Conservation (phyloP, 2,329 filamentous ascomycete species). For the Aspergillus niger region DNA sequence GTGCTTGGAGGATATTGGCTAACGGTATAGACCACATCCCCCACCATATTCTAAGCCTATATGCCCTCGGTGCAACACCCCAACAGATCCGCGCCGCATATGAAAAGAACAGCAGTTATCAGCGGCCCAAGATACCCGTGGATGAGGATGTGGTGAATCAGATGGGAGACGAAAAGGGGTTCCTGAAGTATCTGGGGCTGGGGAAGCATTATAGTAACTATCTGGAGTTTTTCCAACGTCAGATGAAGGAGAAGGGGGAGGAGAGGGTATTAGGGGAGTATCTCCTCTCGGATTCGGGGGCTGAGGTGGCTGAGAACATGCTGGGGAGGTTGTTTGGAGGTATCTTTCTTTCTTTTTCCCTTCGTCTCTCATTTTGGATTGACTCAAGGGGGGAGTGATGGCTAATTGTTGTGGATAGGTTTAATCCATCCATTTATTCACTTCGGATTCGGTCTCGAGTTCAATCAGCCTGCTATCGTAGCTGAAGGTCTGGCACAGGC, state of each 20-base stretch:
- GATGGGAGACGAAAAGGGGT: conserved; percentile 59
- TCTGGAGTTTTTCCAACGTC: conserved; percentile 71
- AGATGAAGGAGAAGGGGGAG: conserved; percentile 68
- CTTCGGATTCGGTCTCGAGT: conserved; percentile 82
- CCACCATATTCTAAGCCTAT: conserved; percentile 76
- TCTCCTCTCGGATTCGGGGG: conserved; percentile 61
- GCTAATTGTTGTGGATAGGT: conserved; percentile 42
- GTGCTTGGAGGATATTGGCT: background rate
- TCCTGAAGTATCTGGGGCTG: conserved; percentile 64
- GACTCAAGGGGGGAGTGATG: background rate
- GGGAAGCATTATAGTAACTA: conserved; percentile 71
- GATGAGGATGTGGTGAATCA: conserved; percentile 56
- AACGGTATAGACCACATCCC: conserved; percentile 66
- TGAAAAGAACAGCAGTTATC: conserved; percentile 66
- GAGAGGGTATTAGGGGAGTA: conserved; percentile 65
- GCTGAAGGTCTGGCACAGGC: conserved; percentile 78
- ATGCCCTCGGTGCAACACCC: conserved; percentile 69
- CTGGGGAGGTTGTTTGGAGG: conserved; percentile 68
- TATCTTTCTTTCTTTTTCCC: conserved; percentile 29
- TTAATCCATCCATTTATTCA: conserved; percentile 82
- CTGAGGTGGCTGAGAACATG: conserved; percentile 68
- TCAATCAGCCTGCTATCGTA: conserved; percentile 76
- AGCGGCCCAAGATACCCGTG: conserved; percentile 55
- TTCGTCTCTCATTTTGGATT: background rate
- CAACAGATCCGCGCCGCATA: conserved; percentile 65